These are phyloP conservation scores for Cucumis sativus DNA, from an alignment of 306 rosid genomes.

Conservation along the genomic window DNA sequence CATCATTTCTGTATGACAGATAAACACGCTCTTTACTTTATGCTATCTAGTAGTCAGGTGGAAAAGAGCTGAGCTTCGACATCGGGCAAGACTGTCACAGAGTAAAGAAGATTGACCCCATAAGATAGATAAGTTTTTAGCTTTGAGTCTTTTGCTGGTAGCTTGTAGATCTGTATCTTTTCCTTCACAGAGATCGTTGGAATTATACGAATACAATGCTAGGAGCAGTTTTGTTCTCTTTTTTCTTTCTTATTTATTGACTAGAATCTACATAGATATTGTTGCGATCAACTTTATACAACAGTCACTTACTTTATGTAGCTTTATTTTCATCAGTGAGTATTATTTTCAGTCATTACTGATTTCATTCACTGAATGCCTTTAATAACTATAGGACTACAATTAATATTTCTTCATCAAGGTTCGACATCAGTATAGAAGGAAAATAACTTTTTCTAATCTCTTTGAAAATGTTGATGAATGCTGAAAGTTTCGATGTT, in stretches of 20 bases:
- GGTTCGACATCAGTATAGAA: not conserved
- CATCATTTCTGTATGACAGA: constrained; percentile 33
- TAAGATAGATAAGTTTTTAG: not conserved
- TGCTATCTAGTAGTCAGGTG: constrained; percentile 77
- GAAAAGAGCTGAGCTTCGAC: constrained; percentile 92
- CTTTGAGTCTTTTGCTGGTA: not conserved
- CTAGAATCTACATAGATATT: not conserved
- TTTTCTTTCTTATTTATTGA: not conserved
- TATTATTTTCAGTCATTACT: not conserved
- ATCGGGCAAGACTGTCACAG: constrained; percentile 63
- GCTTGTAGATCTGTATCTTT: not conserved
- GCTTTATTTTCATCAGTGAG: not conserved
- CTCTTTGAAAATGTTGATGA: not conserved
- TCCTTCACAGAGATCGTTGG: not conserved
- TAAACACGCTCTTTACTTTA: constrained; percentile 75
- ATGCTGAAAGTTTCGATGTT: not conserved
- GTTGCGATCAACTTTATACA: not conserved
- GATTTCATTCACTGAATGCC: not conserved
- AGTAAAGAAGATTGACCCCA: constrained; percentile 50
- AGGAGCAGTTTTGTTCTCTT: not conserved
- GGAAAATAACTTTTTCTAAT: not conserved
- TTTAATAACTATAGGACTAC: too few species aligned
- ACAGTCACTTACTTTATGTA: not conserved
- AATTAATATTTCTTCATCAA: not conserved
- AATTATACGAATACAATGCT: not conserved